A percentile compares a stretch with the other conserved stretches of the same genome.
Conservation (phyloP, 2,329 filamentous ascomycete species). For the Arthrobotrys conoides region DNA sequence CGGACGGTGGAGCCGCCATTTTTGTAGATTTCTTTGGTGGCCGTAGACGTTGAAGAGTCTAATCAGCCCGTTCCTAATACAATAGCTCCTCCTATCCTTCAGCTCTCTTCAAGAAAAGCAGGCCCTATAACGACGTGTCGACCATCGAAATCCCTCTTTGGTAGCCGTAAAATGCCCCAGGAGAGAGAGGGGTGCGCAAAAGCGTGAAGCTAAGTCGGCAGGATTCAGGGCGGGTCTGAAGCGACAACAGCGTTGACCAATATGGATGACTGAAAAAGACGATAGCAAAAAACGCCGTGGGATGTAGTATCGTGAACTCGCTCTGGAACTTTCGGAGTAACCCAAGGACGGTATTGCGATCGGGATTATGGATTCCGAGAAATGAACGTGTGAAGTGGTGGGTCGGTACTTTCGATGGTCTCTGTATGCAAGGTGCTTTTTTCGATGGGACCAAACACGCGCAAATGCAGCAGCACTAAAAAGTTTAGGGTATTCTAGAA, state of each 20-base stretch:
- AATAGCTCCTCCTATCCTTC: conserved; percentile 14
- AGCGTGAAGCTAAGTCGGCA: not conserved
- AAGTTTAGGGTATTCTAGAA: conserved; percentile 25
- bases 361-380: conserved; percentile 16
- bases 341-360: conserved; percentile 7
- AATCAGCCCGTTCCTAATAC: conserved; percentile 1
- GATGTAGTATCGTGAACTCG: conserved; percentile 5
- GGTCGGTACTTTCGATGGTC: conserved; percentile 6
- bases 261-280: not conserved
- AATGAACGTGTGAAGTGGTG: conserved; percentile 23
- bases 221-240: conserved; percentile 7
- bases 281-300: conserved; percentile 1
- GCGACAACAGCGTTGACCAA: not conserved
- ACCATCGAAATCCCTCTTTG: conserved; percentile 4
- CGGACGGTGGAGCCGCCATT: conserved; percentile 59
- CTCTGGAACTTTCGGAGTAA: not conserved
- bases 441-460: conserved; percentile 44
- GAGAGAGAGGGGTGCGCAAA: not conserved
- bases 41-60: conserved; percentile 1
- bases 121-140: conserved; percentile 25
- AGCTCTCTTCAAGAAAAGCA: conserved; percentile 12
- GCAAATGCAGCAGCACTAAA: conserved; percentile 38
- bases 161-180: conserved; percentile 4
- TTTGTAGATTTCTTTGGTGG: not conserved
- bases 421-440: conserved; percentile 14